These are phyloP conservation scores for Candida vaughaniae DNA, from an alignment of 805 yeast species.

Conservation along the genomic window DNA sequence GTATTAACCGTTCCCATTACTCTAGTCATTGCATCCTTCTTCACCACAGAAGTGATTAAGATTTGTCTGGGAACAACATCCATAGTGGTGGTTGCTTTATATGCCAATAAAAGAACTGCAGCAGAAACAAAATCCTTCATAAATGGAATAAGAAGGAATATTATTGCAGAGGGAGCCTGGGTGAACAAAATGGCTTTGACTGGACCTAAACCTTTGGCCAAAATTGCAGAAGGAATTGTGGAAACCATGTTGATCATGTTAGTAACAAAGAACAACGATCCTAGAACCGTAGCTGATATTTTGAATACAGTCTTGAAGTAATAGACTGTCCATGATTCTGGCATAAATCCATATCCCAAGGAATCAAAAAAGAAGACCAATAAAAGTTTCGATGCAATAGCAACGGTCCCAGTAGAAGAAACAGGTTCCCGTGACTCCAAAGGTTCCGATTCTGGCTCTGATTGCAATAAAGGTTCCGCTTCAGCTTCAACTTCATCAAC, in stretches of 20 bases:
- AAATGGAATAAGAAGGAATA: constrained; percentile 46
- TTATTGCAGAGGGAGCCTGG: constrained; percentile 75
- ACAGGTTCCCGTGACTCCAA: neutral
- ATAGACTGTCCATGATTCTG: constrained; percentile 84
- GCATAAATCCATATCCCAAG: constrained; percentile 85
- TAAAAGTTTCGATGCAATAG: constrained; percentile 39
- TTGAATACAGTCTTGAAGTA: constrained; percentile 63
- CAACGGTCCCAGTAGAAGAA: constrained; percentile 7
- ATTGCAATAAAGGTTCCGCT: constrained; percentile 3
- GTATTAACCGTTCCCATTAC: constrained; percentile 86
- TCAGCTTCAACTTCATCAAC: constrained; percentile 8
- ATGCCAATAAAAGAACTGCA: constrained; percentile 48
- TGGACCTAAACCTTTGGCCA: constrained; percentile 73
- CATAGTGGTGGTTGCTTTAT: constrained; percentile 71
- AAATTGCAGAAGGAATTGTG: constrained; percentile 71
- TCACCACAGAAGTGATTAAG: constrained; percentile 65
- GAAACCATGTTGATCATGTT: constrained; percentile 65
- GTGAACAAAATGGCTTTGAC: constrained; percentile 70
- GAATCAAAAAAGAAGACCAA: constrained; percentile 80
- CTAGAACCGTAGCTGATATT: constrained; percentile 57
- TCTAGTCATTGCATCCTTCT: constrained; percentile 61
- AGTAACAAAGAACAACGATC: constrained; percentile 64
- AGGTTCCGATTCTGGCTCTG: neutral
- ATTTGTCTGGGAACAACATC: constrained; percentile 92
- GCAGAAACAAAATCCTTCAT: constrained; percentile 40